A percentile compares a stretch with the other conserved stretches of the same genome.
Evolutionary conservation across 129 eudicot genomes (phyloP).

Genomic region (Daucus carota): DH1_v3.0 NC_030381.2:32922001-32922500

Average conservation of each 20-base stretch:
- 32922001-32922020: slow-evolving; percentile 84
- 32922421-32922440: slow-evolving; percentile 74
- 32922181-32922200: neutral
- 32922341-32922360: too few relatives aligned
- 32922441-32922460: slow-evolving; percentile 55
- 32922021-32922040: slow-evolving; percentile 94
- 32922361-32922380: neutral
- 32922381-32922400: neutral
- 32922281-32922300: neutral
- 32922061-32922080: slow-evolving; percentile 66
- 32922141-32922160: neutral
- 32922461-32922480: slow-evolving; percentile 59
- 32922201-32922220: neutral
- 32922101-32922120: slow-evolving; percentile 75
- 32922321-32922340: neutral
- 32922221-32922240: neutral
- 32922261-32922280: neutral
- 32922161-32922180: neutral
- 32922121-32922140: slow-evolving; percentile 50
- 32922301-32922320: neutral
- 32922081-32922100: slow-evolving; percentile 93
- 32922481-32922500: slow-evolving; percentile 40
- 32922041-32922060: slow-evolving; percentile 49
- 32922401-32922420: too few relatives aligned
- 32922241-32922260: neutral